A percentile compares a stretch with the other conserved stretches of the same genome.
These are phyloP conservation scores for Thuidium tamariscinum DNA, from an alignment of 225 moss, liverwort and hornwort species.

Conservation along the genomic window DNA sequence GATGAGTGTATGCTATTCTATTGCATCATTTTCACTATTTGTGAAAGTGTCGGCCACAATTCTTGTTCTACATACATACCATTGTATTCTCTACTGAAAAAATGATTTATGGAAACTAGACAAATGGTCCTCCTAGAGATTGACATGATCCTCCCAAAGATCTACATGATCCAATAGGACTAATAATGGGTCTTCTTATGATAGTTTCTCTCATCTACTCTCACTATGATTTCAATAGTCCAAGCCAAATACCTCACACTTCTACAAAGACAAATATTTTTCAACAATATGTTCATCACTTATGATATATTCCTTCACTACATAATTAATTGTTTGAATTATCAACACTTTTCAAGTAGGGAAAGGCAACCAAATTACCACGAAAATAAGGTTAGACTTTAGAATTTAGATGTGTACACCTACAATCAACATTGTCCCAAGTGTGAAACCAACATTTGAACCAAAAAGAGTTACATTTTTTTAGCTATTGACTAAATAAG, in stretches of 20 bases:
- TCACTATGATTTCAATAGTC: background rate
- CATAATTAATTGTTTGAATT: background rate
- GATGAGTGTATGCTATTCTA: no score
- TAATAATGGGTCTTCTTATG: background rate
- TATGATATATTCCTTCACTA: background rate
- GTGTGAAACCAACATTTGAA: background rate
- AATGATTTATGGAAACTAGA: background rate
- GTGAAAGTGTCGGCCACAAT: no score
- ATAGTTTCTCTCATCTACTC: background rate
- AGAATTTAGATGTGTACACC: no score
- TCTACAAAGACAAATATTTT: background rate
- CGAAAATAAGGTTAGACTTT: background rate
- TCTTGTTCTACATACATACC: no score
- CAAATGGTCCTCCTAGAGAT: background rate
- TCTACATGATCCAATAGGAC: background rate
- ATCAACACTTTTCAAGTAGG: background rate
- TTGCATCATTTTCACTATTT: background rate
- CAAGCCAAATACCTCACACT: no score
- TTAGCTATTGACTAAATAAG: no score
- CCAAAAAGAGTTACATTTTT: background rate
- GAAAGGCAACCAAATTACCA: no score
- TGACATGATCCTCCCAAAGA: background rate
- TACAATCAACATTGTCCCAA: background rate
- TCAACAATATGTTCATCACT: no score
- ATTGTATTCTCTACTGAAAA: background rate